These are phyloP conservation scores for Phtheirospermum japonicum DNA, from an alignment of 257 asterid genomes.

Conservation along the genomic window DNA sequence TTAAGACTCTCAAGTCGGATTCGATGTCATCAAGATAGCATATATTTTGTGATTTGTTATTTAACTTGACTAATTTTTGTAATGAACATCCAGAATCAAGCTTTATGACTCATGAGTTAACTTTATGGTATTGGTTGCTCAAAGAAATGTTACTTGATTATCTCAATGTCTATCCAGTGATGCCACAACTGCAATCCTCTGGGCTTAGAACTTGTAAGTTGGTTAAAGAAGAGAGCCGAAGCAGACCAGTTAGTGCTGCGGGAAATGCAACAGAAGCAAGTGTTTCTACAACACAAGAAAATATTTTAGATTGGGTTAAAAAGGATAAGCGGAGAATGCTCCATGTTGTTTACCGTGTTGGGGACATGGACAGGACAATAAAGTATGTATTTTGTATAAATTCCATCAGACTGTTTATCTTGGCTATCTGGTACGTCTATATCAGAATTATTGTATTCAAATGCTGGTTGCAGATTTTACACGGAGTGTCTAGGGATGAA, in stretches of 20 bases:
- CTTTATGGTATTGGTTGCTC: slow-evolving; percentile 11
- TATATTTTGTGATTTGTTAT: slow-evolving; percentile 1
- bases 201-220: slow-evolving; percentile 56
- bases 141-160: slow-evolving; percentile 20
- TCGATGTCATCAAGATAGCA: not conserved
- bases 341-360: slow-evolving; percentile 97
- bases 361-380: slow-evolving; percentile 95
- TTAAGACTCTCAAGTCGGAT: not conserved
- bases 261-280: slow-evolving; percentile 69
- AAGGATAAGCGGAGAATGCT: slow-evolving; percentile 94
- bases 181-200: slow-evolving; percentile 58
- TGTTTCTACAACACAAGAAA: slow-evolving; percentile 62
- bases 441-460: slow-evolving; percentile 18
- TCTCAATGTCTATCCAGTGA: slow-evolving; percentile 45
- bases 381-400: slow-evolving; percentile 47
- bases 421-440: slow-evolving; percentile 28
- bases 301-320: slow-evolving; percentile 80
- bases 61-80: not conserved
- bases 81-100: slow-evolving; percentile 8
- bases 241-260: slow-evolving; percentile 42
- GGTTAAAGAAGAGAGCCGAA: slow-evolving; percentile 39
- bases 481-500: slow-evolving; percentile 97
- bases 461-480: slow-evolving; percentile 72
- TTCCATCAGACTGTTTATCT: slow-evolving; percentile 14
- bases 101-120: slow-evolving; percentile 5